Base-by-base conservation (phyloP, 208 protist genomes). In the Angomonas deanei region DNA sequence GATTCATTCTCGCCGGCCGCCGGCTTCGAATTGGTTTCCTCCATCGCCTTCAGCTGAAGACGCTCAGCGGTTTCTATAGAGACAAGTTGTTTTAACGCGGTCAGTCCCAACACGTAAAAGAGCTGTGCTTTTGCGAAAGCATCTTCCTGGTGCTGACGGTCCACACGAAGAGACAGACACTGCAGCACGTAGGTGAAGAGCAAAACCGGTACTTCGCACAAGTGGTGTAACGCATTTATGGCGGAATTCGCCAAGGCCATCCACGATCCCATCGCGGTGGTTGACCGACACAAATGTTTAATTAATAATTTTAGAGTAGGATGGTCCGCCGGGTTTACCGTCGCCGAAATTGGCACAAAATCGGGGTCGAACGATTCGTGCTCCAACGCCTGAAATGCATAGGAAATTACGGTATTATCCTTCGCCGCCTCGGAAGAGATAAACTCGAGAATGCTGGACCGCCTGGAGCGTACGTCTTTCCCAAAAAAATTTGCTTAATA, bases 21-120 rank as follows among this genome's bases (percentile, higher is more conserved):
- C 0, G 52, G 21, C 1, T 11, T 38, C 39, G 64, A 72, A 21
- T 64, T 19, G 0, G 68, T 48, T 30, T 86, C 84, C 48, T 91
- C 80, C 42, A 96, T 52, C 49, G 69, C 70, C 64, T 90, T 92
- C 60, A 96, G 55, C 67, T 93, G 78, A 55, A 73, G 61, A 31
- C 84, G 80, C 66, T 96, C 86, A 31, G 73, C 58, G n/a, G 61
- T 75, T 61, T 96, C 90, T 15, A 96, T 74, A 6, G 90, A 73
- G 5, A 96, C 82, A 15, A 96, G 73, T 64, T 92, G 86, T 74
- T 96, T 96, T 21, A 96, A 65, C 17, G 86, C 86, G 0, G 86
- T 96, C 38, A 69, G 64, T 2, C 86, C 86, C 13, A 92, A 63
- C 17, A 96, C 33, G 67, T 88, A 92, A 34, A 86, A 75, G 30